phyloP scores from a whole-genome alignment of 129 eudicot genomes.

The Lonicera japonica region DNA sequence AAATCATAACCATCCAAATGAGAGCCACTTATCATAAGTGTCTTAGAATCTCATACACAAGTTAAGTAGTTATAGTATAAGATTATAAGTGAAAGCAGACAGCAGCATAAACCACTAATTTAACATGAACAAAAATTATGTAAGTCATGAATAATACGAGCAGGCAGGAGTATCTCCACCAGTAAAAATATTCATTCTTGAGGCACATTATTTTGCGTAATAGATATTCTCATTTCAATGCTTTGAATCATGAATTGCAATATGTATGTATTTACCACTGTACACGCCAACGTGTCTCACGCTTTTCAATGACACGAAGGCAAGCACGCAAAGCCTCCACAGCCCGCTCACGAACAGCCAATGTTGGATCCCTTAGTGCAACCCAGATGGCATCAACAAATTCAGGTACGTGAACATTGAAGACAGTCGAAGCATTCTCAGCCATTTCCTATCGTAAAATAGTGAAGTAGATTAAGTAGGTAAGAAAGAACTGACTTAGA shows the following conservation, averaged over 20 bases:
- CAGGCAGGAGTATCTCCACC: neutral
- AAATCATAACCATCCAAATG: too few relatives aligned
- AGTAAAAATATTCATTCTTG: neutral
- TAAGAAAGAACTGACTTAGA: constrained; percentile 7
- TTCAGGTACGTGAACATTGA: constrained; percentile 83
- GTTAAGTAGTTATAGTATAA: too few relatives aligned
- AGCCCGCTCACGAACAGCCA: constrained; percentile 83
- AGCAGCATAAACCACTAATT: too few relatives aligned
- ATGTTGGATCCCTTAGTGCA: constrained; percentile 85
- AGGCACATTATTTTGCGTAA: neutral
- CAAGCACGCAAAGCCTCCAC: constrained; percentile 99
- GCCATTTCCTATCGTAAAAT: constrained; percentile 81
- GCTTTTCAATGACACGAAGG: constrained; percentile 92
- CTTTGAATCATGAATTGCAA: neutral
- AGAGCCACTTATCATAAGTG: too few relatives aligned
- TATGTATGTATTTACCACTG: constrained; percentile 57
- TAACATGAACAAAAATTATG: too few relatives aligned
- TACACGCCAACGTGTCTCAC: constrained; percentile 99
- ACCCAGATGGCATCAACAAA: constrained; percentile 98
- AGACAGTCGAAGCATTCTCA: constrained; percentile 94
- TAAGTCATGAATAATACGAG: neutral
- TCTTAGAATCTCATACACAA: too few relatives aligned
- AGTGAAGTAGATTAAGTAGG: constrained; percentile 5
- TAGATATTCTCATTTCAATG: constrained; percentile 1
- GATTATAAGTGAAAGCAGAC: too few relatives aligned